Percentiles rank a stretch among this genome's conserved stretches.
These are phyloP conservation scores for Powellomyces hirtus DNA, from an alignment of 192 early-diverging fungal genomes.

Conservation along the genomic window DNA sequence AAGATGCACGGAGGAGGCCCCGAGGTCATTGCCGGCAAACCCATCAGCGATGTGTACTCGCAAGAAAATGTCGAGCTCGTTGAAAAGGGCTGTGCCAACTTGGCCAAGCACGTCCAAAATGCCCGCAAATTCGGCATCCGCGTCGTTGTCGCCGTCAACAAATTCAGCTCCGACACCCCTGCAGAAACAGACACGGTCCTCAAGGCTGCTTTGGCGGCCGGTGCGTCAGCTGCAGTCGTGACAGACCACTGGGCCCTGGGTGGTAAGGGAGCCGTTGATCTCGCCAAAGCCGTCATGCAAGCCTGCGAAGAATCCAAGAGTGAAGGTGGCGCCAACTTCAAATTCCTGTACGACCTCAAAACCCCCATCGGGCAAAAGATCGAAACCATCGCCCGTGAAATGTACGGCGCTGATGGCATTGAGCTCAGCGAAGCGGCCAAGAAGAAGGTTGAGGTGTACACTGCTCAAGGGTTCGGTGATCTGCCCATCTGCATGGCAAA, in stretches of 20 bases:
- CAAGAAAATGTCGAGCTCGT: constrained; percentile 86
- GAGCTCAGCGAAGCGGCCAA: constrained; percentile 79
- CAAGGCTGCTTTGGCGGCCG: constrained; percentile 70
- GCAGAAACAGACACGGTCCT: constrained; percentile 83
- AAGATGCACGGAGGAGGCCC: constrained; percentile 99
- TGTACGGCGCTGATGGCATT: constrained; percentile 95
- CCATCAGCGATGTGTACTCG: constrained; percentile 84
- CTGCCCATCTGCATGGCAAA: constrained; percentile 99
- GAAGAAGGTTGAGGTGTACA: constrained; percentile 86
- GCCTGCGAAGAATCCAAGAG: constrained; percentile 49
- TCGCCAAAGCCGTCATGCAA: constrained; percentile 80
- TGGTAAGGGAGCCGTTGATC: constrained; percentile 81
- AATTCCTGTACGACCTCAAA: constrained; percentile 83
- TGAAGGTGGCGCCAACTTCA: constrained; percentile 53
- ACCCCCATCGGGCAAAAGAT: constrained; percentile 87
- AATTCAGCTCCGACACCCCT: constrained; percentile 80
- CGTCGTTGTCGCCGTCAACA: constrained; percentile 91
- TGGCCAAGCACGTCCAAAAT: constrained; percentile 90
- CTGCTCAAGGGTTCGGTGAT: constrained; percentile 77
- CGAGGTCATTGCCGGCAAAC: constrained; percentile 85
- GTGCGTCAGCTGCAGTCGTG: constrained; percentile 83
- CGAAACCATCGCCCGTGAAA: constrained; percentile 83
- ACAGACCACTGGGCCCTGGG: constrained; percentile 94
- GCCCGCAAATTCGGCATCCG: constrained; percentile 83
- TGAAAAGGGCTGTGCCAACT: constrained; percentile 79